A percentile compares a stretch with the other conserved stretches of the same genome.
Evolutionary conservation across 352 stramenopile species (phyloP).

Genomic region (Elongisporangium senticosum): DNA sequence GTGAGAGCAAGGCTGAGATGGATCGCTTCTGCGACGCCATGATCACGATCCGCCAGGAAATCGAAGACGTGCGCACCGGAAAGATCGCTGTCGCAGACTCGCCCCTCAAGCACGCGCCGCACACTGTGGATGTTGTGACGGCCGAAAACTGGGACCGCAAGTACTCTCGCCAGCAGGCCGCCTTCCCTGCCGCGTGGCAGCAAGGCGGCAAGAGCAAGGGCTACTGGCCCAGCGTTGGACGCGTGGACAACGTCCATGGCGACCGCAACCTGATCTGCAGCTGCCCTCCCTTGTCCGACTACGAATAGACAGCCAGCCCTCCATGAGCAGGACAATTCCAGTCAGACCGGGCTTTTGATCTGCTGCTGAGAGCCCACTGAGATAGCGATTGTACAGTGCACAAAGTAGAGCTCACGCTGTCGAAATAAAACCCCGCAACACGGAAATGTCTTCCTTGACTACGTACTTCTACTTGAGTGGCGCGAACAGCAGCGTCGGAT

Average conservation of each 20-base stretch:
- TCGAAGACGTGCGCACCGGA: constrained; percentile 94
- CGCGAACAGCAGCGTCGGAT: constrained; percentile 58
- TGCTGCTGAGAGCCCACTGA: constrained; percentile 9
- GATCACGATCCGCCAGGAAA: constrained; percentile 96
- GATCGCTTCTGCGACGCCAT: constrained; percentile 97
- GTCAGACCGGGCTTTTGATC: constrained; percentile 14
- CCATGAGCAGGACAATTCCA: background rate
- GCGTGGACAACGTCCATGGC: constrained; percentile 98
- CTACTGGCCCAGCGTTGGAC: constrained; percentile 96
- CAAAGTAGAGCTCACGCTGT: background rate
- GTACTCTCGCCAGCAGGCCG: constrained; percentile 92
- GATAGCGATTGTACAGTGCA: background rate
- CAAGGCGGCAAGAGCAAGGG: constrained; percentile 90
- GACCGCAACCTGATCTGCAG: constrained; percentile 98
- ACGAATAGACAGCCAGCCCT: constrained; percentile 47
- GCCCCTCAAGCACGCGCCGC: constrained; percentile 96
- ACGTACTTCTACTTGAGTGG: constrained; percentile 17
- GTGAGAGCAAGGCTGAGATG: constrained; percentile 96
- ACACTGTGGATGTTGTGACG: constrained; percentile 95
- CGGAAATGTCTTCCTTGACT: background rate
- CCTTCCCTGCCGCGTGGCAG: constrained; percentile 95
- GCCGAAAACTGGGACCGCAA: constrained; percentile 91
- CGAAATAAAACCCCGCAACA: background rate
- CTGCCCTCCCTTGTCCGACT: constrained; percentile 95
- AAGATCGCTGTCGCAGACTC: constrained; percentile 89